phyloP scores from a whole-genome alignment of 2,329 filamentous ascomycete species.

The Epichloe hybrida region DNA sequence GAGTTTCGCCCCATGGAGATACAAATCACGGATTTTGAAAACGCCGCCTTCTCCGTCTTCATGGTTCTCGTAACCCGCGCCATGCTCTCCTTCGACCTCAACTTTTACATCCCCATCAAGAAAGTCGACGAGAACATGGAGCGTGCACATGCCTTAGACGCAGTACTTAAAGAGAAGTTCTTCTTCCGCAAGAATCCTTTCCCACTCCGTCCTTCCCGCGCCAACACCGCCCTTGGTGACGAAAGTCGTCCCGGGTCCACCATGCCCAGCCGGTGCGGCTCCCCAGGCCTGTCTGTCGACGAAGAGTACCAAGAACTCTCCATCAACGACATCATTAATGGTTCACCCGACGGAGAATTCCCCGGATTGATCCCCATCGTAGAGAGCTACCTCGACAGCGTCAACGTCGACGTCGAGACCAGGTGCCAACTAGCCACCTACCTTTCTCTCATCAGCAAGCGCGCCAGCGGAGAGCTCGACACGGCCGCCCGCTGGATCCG shows the following conservation, averaged over 20 bases:
- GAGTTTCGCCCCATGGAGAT: constrained; percentile 99
- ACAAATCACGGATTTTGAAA: constrained; percentile 96
- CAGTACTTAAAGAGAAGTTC: constrained; percentile 70
- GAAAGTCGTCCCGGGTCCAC: constrained; percentile 27
- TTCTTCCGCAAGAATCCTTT: constrained; percentile 90
- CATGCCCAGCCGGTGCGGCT: constrained; percentile 46
- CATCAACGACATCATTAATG: constrained; percentile 90
- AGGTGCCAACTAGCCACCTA: constrained; percentile 84
- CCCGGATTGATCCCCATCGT: constrained; percentile 84
- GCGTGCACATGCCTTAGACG: constrained; percentile 74
- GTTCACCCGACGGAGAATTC: constrained; percentile 54
- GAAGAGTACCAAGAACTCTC: constrained; percentile 86
- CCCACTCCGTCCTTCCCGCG: constrained; percentile 37
- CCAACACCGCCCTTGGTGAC: constrained; percentile 23
- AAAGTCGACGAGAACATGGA: constrained; percentile 96
- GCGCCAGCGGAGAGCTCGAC: constrained; percentile 77
- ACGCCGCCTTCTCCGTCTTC: constrained; percentile 92
- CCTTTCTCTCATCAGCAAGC: constrained; percentile 69
- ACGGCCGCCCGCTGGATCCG: constrained; percentile 89
- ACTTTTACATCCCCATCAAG: constrained; percentile 88
- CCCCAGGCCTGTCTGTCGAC: constrained; percentile 62
- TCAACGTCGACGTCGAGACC: constrained; percentile 90
- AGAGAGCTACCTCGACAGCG: constrained; percentile 84
- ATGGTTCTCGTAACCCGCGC: constrained; percentile 90
- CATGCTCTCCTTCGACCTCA: constrained; percentile 86